Conservation (phyloP, 2,329 filamentous ascomycete species). For the Penicillium sp. region DNA sequence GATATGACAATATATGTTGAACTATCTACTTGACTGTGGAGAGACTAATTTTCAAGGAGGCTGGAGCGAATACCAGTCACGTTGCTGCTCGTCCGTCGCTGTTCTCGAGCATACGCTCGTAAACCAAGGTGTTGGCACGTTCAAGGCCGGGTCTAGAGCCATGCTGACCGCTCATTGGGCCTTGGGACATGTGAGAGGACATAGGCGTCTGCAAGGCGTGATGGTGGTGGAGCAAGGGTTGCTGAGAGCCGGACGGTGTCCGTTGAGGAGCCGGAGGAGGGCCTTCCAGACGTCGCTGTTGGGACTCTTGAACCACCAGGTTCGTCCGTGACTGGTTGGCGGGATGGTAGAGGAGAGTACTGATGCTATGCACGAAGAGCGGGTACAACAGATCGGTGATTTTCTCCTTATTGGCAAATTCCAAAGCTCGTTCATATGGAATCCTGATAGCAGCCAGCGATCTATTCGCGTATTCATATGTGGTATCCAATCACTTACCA, state of each 20-base stretch:
- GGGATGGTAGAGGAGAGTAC: constrained; percentile 87
- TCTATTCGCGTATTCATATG: not conserved
- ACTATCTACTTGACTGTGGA: too few species aligned
- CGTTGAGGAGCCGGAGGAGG: constrained; percentile 45
- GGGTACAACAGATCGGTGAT: constrained; percentile 95
- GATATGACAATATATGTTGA: too few species aligned
- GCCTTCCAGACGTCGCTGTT: constrained; percentile 68
- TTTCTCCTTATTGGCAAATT: constrained; percentile 99
- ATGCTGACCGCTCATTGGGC: constrained; percentile 58
- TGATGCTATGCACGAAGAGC: constrained; percentile 96
- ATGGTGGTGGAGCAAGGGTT: constrained; percentile 58
- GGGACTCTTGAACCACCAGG: constrained; percentile 78
- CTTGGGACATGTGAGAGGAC: constrained; percentile 60
- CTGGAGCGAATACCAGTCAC: too few species aligned
- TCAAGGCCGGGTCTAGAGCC: constrained; percentile 69
- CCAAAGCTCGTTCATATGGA: constrained; percentile 92
- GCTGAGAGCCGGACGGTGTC: constrained; percentile 66
- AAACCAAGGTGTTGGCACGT: constrained; percentile 87
- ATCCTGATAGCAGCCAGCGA: constrained; percentile 61
- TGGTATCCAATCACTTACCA: constrained; percentile 61
- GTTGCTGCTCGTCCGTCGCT: too few species aligned
- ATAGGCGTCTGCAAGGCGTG: constrained; percentile 62
- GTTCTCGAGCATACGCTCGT: too few species aligned
- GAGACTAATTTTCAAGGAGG: too few species aligned
- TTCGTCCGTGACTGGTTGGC: constrained; percentile 73